A percentile compares a stretch with the other conserved stretches of the same genome.
These are phyloP conservation scores for Clavispora carvajalis DNA, from an alignment of 805 yeast genomes.

Conservation along the genomic window DNA sequence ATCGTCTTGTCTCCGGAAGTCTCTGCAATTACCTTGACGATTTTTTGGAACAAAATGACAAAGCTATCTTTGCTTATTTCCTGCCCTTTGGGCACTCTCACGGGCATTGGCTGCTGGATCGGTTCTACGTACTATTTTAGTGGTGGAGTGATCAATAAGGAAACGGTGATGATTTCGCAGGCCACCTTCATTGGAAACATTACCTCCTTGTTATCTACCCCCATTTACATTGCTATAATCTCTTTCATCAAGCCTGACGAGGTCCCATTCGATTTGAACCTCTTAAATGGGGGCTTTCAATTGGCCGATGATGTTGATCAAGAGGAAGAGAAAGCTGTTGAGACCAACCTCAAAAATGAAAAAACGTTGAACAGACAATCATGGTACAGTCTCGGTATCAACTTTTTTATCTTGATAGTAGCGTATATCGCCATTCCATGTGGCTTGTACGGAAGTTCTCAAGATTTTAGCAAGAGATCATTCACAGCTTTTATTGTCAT, in stretches of 20 bases:
- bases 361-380: conserved; percentile 19
- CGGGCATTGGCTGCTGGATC: conserved; percentile 22
- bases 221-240: conserved; percentile 22
- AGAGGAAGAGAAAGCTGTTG: conserved; percentile 22
- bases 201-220: conserved; percentile 4
- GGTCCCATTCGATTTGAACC: conserved; percentile 20
- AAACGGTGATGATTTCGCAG: conserved; percentile 3
- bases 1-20: conserved; percentile 36
- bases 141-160: conserved; percentile 2
- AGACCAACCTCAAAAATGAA: conserved; percentile 11
- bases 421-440: conserved; percentile 23
- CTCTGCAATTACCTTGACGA: conserved; percentile 25
- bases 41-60: conserved; percentile 31
- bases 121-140: conserved; percentile 5
- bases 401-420: conserved; percentile 19
- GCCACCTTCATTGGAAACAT: conserved; percentile 7
- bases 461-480: conserved; percentile 28
- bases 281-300: conserved; percentile 10
- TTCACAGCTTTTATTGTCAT: conserved; percentile 34
- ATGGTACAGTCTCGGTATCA: conserved; percentile 16
- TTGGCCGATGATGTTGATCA: conserved; percentile 31
- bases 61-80: conserved; percentile 15
- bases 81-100: conserved; percentile 17
- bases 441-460: conserved; percentile 28
- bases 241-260: conserved; percentile 12